Base-by-base conservation (phyloP, 176 grass and related monocot genomes). In the Stipa capillata region DNA sequence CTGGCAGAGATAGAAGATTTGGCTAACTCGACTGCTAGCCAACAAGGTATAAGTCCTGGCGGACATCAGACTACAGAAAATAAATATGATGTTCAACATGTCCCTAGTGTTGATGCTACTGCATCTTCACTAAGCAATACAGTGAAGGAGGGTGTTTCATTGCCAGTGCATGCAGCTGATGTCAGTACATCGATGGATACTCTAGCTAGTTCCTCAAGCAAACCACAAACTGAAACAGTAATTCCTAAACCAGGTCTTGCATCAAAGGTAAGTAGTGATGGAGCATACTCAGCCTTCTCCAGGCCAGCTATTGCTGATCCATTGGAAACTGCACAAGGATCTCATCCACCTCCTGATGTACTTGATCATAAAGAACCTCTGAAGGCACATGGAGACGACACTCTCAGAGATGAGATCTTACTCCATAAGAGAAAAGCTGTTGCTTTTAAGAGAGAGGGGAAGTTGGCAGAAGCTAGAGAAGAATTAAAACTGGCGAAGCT, bases 381-480 rank as follows among this genome's bases (percentile, higher is more conserved):
- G 20, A 43, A 69, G 52, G 11, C 71, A 14, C 82, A 86, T 82
- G 89, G 83, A 54, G 65, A 71, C 51, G 81, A 74, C 85, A 75
- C 55, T 27, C 80, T 81, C 9, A 97, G 87, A 81, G 64, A 92
- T 83, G 87, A 92, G 34, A 94, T 97, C 28, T 74, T 97, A 85
- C 64, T 87, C 77, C 89, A 86, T 60, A 97, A 97, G 86, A 88
- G 82, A 85, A 92, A 85, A 80, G 87, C 95, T 55, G 70, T 97
- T 79, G 83, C 89, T 41, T 87, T 94, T 40, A 97, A 97, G 83
- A 85, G 95, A 85, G 95, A 97, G 79, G 95, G 95, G 37, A 92
- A 92, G 67, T 52, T 94, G 71, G 40, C 77, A 77, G 92, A 97
- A 87, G 95, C 95, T 9, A 87, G 86, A 72, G 95, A 94, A 87